A percentile compares a stretch with the other conserved stretches of the same genome.
Conservation (phyloP, 768 basidiomycete species). For the Suillus decipiens region DNA sequence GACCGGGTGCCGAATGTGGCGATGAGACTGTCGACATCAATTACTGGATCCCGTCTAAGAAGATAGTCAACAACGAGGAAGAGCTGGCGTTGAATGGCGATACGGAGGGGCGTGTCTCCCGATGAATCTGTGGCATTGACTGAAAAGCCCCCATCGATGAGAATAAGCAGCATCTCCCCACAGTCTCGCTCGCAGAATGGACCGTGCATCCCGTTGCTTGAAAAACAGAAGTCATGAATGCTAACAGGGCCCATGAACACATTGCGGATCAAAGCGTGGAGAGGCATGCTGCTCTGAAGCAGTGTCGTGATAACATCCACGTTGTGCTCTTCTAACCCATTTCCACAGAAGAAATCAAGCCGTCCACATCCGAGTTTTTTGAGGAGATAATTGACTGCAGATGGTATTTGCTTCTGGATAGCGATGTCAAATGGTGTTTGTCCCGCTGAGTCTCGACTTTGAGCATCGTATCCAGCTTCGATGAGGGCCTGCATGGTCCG, state of each 20-base stretch:
- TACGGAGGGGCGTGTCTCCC: neutral
- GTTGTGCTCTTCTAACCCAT: neutral
- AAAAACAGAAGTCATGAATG: neutral
- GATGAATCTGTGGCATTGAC: neutral
- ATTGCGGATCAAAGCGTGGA: neutral
- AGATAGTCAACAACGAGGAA: neutral
- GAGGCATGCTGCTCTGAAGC: neutral
- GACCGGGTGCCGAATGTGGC: neutral
- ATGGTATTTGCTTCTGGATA: neutral
- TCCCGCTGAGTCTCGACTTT: neutral
- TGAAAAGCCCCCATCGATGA: neutral
- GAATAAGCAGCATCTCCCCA: neutral
- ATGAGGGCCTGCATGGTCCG: neutral
- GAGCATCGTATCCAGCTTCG: neutral
- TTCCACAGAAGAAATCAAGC: constrained; percentile 1
- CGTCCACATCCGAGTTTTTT: neutral
- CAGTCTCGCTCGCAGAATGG: neutral
- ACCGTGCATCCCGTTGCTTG: neutral
- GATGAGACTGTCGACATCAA: neutral
- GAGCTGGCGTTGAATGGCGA: constrained; percentile 1
- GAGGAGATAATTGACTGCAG: neutral
- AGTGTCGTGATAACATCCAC: neutral
- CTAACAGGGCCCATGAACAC: neutral
- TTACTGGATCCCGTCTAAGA: neutral
- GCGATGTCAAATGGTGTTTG: neutral